Evolutionary conservation across 177 flowering plant genomes (phyloP), one percentile per base, ranked within the genome.

Genomic region (Vitis hybrid): DNA sequence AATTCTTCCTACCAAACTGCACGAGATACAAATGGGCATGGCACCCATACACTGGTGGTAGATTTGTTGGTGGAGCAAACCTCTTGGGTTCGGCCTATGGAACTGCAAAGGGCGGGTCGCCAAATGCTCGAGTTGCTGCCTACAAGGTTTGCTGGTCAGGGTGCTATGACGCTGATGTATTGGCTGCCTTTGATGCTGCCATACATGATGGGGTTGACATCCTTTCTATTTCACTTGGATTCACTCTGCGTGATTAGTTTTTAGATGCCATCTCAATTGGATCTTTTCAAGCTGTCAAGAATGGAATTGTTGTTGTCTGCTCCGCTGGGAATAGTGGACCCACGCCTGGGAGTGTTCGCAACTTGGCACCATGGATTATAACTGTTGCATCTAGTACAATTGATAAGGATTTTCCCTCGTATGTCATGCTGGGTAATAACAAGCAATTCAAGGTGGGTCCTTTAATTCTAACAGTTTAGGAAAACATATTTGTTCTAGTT

Each of bases 261-360:
- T 32, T 69, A 0, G 83, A 80, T 62, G 67, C 51, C 2, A 10
- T 83, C 9, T 66, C 83, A 1, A 78, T 83, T 20, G 85, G 78
- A 4, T 21, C 83, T 1, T 78, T 83, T 35, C 85, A 82, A 65
- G 85, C 85, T 11, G 61, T 62, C 2, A 61, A 48, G 68, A 71
- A 76, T 1, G 82, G 81, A 1, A 61, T 82, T 2, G 63, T 61
- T 27, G 85, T 82, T 11, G 81, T 82, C 3, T 73, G 76, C 50
- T 78, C 85, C 0, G 85, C 78, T 18, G 85, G 85, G 2, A 82
- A 82, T 51, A 13, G 59, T 1, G 85, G 85, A 4, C 82, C 83
- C 0, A 2, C 5, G 2, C 69, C 61, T 9, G 76, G 75, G 2
- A 32, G 78, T 2, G 81, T 82, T 1, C 17, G 75, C 1, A 82